Evolutionary conservation across 257 asterid genomes (phyloP).

Genomic region (Plectranthus barbatus): DNA sequence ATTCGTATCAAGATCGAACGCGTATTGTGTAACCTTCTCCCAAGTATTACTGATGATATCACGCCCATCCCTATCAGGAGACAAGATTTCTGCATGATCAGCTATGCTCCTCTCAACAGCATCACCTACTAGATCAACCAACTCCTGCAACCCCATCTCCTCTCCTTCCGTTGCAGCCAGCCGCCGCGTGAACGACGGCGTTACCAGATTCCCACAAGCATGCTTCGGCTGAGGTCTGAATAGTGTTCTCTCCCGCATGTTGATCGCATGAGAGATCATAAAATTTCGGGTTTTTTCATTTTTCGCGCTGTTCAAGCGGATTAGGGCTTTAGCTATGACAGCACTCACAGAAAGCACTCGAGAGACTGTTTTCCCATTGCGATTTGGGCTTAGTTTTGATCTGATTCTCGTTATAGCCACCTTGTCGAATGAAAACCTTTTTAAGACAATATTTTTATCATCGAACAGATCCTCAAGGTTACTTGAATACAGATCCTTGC

Average conservation of each 20-base stretch:
- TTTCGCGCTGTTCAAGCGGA: too few species aligned
- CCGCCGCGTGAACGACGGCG: background rate
- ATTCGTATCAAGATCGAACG: too few species aligned
- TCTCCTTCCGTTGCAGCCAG: too few species aligned
- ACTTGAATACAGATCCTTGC: too few species aligned
- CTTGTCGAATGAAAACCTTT: slow-evolving; percentile 10
- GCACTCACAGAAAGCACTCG: background rate
- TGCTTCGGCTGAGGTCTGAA: background rate
- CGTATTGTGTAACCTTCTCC: too few species aligned
- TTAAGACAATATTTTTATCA: background rate
- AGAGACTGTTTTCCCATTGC: background rate
- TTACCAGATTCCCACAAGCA: slow-evolving; percentile 16
- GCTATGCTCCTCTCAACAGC: too few species aligned
- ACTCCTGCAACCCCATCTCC: too few species aligned
- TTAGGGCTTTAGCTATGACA: background rate
- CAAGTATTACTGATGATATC: too few species aligned
- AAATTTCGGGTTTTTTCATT: background rate
- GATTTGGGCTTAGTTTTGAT: background rate
- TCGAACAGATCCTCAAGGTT: too few species aligned
- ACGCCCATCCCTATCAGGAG: too few species aligned
- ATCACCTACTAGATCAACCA: too few species aligned
- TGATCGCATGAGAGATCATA: background rate
- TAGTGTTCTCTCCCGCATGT: slow-evolving; percentile 20
- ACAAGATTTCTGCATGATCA: too few species aligned
- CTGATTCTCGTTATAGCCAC: background rate